Conservation (phyloP, 2,329 filamentous ascomycete genomes). For the Thelonectria olida region DNA sequence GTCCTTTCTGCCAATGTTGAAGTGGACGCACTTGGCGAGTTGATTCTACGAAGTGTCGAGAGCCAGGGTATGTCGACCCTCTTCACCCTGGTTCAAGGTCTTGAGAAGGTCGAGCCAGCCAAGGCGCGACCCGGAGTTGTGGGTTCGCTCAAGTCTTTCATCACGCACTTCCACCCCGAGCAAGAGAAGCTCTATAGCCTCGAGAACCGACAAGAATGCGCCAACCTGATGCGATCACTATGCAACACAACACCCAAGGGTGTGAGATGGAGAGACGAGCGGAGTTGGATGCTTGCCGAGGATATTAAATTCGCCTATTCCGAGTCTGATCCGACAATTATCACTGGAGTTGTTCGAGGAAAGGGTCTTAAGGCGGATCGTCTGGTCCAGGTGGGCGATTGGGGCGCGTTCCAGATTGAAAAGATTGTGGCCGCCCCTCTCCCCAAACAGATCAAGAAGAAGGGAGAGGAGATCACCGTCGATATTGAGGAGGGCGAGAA, state of each 20-base stretch:
- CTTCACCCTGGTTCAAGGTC: conserved; percentile 82
- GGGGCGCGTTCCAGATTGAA: conserved; percentile 92
- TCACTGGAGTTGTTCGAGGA: conserved; percentile 89
- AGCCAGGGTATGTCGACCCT: conserved; percentile 94
- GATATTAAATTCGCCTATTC: conserved; percentile 76
- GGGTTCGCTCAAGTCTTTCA: conserved; percentile 87
- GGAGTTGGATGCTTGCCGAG: conserved; percentile 95
- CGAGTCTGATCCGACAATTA: conserved; percentile 69
- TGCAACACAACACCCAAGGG: conserved; percentile 95
- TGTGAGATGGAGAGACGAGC: conserved; percentile 92
- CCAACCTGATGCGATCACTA: conserved; percentile 88
- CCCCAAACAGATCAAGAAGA: conserved; percentile 66
- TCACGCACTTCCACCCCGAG: conserved; percentile 92
- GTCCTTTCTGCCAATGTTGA: conserved; percentile 84
- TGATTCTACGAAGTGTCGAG: conserved; percentile 86
- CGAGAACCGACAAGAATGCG: conserved; percentile 88
- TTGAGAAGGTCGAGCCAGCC: conserved; percentile 80
- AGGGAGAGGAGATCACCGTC: conserved; percentile 75
- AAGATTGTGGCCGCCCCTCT: conserved; percentile 84
- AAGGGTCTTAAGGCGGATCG: conserved; percentile 89
- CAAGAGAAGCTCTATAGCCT: conserved; percentile 92
- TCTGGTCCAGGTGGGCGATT: conserved; percentile 89
- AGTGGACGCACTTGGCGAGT: conserved; percentile 84
- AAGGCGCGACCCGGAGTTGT: conserved; percentile 82
- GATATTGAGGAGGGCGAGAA: conserved; percentile 68